phyloP scores from a whole-genome alignment of 2,329 filamentous ascomycete genomes.

The Cercospora canescens region DNA sequence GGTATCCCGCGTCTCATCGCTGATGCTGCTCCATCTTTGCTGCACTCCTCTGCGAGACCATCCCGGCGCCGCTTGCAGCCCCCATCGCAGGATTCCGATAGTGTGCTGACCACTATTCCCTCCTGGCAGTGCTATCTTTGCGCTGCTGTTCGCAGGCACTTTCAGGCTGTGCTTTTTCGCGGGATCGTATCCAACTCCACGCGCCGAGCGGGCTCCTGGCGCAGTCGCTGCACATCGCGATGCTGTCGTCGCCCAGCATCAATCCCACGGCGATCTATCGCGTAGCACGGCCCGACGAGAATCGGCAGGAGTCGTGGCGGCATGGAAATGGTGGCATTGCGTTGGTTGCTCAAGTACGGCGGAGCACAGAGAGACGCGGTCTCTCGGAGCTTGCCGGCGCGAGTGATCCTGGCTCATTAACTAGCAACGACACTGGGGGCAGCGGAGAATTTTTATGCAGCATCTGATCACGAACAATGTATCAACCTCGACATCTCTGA shows the following conservation, averaged over 20 bases:
- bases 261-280: neutral
- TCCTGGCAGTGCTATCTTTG: neutral
- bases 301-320: neutral
- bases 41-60: neutral
- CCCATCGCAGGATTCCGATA: neutral
- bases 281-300: neutral
- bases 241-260: neutral
- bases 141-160: neutral
- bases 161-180: neutral
- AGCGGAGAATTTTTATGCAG: too few relatives aligned
- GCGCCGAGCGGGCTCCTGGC: neutral
- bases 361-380: neutral
- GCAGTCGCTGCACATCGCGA: neutral
- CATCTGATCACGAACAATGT: neutral
- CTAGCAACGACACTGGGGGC: neutral
- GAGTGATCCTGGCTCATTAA: neutral
- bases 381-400: neutral
- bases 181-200: neutral
- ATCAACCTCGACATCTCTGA: too few relatives aligned
- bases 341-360: neutral
- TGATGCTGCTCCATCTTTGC: neutral
- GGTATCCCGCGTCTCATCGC: neutral
- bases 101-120: neutral
- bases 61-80: neutral
- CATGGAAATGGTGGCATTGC: neutral